Evolutionary conservation across 352 stramenopile species (phyloP).

Genomic region (Pythium sukuiense): DNA sequence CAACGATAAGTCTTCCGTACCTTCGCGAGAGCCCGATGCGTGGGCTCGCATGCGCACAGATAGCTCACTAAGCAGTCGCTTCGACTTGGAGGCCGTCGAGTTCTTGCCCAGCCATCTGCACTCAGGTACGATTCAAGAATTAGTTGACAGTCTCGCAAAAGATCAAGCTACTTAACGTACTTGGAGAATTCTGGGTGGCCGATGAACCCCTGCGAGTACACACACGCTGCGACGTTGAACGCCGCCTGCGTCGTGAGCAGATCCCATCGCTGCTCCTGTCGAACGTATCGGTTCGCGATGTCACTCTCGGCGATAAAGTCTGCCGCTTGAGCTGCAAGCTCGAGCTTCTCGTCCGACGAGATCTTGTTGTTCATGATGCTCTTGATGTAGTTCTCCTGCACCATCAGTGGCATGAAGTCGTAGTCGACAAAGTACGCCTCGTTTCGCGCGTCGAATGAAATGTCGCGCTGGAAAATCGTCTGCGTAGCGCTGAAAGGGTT

Average conservation of each 20-base stretch:
- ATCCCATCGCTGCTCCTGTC: conserved; percentile 93
- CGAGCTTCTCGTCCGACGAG: conserved; percentile 75
- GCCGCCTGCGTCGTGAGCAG: conserved; percentile 91
- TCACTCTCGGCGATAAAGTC: conserved; percentile 91
- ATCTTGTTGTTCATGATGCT: conserved; percentile 79
- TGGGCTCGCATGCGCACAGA: conserved; percentile 93
- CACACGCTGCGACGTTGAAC: conserved; percentile 88
- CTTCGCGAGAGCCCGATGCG: conserved; percentile 82
- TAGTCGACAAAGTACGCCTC: conserved; percentile 99
- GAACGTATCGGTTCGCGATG: conserved; percentile 74
- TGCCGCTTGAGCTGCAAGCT: conserved; percentile 85
- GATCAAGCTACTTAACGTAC: conserved; percentile 30
- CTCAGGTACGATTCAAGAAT: conserved; percentile 29
- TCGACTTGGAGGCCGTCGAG: conserved; percentile 94
- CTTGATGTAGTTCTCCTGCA: conserved; percentile 91
- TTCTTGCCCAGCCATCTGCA: conserved; percentile 97
- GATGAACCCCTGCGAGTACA: conserved; percentile 83
- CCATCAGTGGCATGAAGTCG: conserved; percentile 96
- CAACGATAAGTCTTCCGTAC: conserved; percentile 27
- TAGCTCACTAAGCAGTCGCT: conserved; percentile 93
- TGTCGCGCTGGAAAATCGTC: conserved; percentile 88
- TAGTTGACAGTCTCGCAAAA: background rate
- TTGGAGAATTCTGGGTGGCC: conserved; percentile 89
- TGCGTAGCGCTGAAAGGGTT: conserved; percentile 95
- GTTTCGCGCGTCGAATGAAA: conserved; percentile 85